Percentiles rank a stretch among this genome's conserved stretches.
Conservation (phyloP, 2,329 filamentous ascomycete genomes). For the Capronia coronata region DNA sequence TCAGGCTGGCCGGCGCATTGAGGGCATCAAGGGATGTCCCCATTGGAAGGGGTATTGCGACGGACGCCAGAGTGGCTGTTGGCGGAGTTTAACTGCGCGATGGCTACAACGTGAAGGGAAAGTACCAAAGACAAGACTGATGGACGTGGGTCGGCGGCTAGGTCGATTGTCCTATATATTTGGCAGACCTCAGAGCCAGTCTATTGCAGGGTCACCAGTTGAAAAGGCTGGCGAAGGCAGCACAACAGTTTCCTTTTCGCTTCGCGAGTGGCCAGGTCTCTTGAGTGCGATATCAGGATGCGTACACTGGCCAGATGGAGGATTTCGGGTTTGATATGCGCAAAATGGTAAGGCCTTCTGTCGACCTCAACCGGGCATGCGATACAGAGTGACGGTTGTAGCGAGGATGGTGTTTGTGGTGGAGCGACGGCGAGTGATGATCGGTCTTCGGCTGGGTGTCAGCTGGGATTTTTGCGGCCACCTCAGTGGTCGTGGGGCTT, state of each 20-base stretch:
- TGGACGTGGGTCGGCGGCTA: not conserved
- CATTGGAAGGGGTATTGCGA: constrained; percentile 57
- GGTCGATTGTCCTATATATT: not conserved
- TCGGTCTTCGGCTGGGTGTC: constrained; percentile 10
- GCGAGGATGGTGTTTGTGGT: constrained; percentile 7
- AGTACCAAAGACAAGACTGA: not conserved
- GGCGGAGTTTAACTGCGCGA: constrained; percentile 28
- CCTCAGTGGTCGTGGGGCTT: constrained; percentile 19
- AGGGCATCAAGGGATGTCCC: constrained; percentile 56
- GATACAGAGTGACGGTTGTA: constrained; percentile 3
- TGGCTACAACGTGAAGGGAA: constrained; percentile 6
- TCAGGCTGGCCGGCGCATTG: constrained; percentile 59
- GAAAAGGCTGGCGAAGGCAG: no score
- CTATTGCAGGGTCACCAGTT: no score
- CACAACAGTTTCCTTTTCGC: not conserved
- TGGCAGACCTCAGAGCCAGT: not conserved
- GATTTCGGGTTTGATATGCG: not conserved
- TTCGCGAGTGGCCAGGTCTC: not conserved
- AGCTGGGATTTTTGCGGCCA: constrained; percentile 14
- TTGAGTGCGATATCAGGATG: not conserved
- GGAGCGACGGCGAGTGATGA: constrained; percentile 13
- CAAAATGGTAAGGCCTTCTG: not conserved
- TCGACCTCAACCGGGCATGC: not conserved
- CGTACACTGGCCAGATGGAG: not conserved
- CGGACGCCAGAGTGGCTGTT: constrained; percentile 54